These are phyloP conservation scores for Sicyos edulis DNA, from an alignment of 306 rosid species.

Conservation along the genomic window DNA sequence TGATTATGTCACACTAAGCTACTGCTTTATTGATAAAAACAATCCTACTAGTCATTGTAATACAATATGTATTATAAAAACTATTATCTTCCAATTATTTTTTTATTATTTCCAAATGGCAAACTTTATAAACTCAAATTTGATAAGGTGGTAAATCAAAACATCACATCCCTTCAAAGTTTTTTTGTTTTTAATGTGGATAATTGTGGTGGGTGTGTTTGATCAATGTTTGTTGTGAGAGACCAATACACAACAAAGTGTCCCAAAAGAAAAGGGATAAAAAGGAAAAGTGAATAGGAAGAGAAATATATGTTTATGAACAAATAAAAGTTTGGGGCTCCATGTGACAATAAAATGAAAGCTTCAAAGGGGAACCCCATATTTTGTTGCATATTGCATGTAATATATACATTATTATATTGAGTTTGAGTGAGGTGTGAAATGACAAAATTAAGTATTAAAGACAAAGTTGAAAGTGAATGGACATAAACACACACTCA, in stretches of 20 bases:
- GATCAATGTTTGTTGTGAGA: not conserved
- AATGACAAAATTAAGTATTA: slow-evolving; percentile 16
- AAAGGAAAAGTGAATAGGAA: not conserved
- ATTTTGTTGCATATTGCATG: not conserved
- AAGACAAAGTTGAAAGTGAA: not conserved
- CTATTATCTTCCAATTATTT: not conserved
- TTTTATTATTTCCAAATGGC: too few species aligned
- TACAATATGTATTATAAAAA: too few species aligned
- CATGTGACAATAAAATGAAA: slow-evolving; percentile 12
- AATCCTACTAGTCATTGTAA: too few species aligned
- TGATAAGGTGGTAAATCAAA: not conserved
- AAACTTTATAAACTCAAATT: not conserved
- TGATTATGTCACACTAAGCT: too few species aligned
- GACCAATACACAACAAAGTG: slow-evolving; percentile 6
- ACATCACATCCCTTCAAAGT: not conserved
- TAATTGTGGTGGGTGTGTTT: not conserved
- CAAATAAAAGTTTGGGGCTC: not conserved
- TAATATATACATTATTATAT: not conserved
- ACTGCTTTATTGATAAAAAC: too few species aligned
- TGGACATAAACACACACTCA: not conserved
- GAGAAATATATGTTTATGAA: not conserved
- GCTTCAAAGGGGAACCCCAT: slow-evolving; percentile 1
- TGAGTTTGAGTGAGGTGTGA: not conserved
- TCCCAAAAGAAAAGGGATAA: slow-evolving; percentile 11
- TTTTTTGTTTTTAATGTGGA: not conserved